A percentile compares a stretch with the other conserved stretches of the same genome.
Evolutionary conservation across 2,329 filamentous ascomycete genomes (phyloP).

Genomic region (Xylariaceae sp.): DNA sequence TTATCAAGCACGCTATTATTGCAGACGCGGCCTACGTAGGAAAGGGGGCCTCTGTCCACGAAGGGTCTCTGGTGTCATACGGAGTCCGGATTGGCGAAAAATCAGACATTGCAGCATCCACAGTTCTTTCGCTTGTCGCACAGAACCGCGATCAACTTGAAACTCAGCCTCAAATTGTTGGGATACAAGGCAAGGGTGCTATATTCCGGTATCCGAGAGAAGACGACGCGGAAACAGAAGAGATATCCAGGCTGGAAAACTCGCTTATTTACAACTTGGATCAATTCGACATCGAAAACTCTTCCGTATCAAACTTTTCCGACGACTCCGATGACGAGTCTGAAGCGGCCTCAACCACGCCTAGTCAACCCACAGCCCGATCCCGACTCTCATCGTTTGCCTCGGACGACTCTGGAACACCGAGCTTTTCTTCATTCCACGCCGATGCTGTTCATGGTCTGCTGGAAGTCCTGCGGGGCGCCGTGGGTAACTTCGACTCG

Average conservation of each 20-base stretch:
- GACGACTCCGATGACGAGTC: conserved; percentile 62
- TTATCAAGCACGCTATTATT: conserved; percentile 68
- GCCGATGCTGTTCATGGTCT: conserved; percentile 81
- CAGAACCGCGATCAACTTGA: conserved; percentile 37
- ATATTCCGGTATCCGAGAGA: conserved; percentile 44
- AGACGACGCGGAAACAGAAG: conserved; percentile 48
- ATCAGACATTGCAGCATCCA: conserved; percentile 41
- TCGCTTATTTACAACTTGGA: conserved; percentile 53
- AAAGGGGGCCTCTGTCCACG: conserved; percentile 61
- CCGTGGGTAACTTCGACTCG: conserved; percentile 72
- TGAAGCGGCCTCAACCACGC: conserved; percentile 51
- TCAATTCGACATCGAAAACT: conserved; percentile 50
- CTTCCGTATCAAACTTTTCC: conserved; percentile 55
- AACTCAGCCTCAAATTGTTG: conserved; percentile 46
- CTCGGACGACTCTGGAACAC: conserved; percentile 65
- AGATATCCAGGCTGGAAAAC: conserved; percentile 50
- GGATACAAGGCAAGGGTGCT: conserved; percentile 48
- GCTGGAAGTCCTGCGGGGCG: conserved; percentile 76
- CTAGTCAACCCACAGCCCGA: conserved; percentile 58
- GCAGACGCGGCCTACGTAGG: conserved; percentile 70
- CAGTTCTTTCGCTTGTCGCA: conserved; percentile 38
- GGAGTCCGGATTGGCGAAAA: conserved; percentile 67
- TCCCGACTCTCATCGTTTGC: conserved; percentile 68
- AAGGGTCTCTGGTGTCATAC: conserved; percentile 75
- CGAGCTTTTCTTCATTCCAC: conserved; percentile 63